These are phyloP conservation scores for Clathrus columnatus DNA, from an alignment of 768 basidiomycete genomes.

Conservation along the genomic window DNA sequence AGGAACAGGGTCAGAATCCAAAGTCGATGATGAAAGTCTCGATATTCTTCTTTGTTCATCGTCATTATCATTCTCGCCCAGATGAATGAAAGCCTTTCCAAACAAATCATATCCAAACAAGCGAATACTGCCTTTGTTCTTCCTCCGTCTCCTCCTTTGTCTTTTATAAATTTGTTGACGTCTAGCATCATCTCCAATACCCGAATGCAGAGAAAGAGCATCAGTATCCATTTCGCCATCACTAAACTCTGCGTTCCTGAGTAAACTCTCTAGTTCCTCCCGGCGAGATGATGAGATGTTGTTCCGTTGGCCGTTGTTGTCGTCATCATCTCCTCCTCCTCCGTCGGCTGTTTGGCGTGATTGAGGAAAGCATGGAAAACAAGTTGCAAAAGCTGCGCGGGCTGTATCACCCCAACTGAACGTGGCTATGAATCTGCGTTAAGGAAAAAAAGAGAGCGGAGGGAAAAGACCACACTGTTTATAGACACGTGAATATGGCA, in stretches of 20 bases:
- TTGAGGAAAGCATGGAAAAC: conserved; percentile 45
- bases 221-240: conserved; percentile 48
- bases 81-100: conserved; percentile 42
- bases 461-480: too few species aligned
- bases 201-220: conserved; percentile 59
- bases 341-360: conserved; percentile 29
- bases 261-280: conserved; percentile 41
- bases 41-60: conserved; percentile 13
- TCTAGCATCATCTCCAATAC: conserved; percentile 31
- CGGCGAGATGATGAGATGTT: conserved; percentile 28
- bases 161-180: conserved; percentile 28
- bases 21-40: conserved; percentile 33
- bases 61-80: too few species aligned
- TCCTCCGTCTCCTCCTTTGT: conserved; percentile 21
- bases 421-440: conserved; percentile 30
- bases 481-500: too few species aligned
- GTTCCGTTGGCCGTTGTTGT: conserved; percentile 17
- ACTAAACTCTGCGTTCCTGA: conserved; percentile 31
- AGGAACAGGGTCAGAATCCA: conserved; percentile 65
- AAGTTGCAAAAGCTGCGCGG: conserved; percentile 49
- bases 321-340: conserved; percentile 31
- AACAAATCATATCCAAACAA: conserved; percentile 64
- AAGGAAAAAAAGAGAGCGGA: too few species aligned
- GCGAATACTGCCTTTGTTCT: conserved; percentile 32
- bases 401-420: conserved; percentile 59